A percentile compares a stretch with the other conserved stretches of the same genome.
These are phyloP conservation scores for Cucumis melo DNA, from an alignment of 306 rosid genomes.

Conservation along the genomic window DNA sequence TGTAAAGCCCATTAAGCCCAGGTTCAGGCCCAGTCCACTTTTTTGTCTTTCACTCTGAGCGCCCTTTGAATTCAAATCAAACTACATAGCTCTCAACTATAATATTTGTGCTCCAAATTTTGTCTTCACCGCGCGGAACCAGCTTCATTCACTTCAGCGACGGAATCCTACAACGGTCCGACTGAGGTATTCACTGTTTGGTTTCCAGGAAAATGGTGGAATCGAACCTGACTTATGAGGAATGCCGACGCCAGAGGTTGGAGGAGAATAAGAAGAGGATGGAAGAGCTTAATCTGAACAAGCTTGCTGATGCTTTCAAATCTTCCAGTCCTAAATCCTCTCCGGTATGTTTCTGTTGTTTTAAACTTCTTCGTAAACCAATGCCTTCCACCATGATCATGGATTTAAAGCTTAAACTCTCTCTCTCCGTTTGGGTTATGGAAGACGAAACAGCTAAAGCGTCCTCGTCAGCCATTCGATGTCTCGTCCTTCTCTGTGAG, in stretches of 20 bases:
- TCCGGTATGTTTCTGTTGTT: slow-evolving; percentile 14
- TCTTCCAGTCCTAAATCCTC: slow-evolving; percentile 22
- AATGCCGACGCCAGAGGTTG: slow-evolving; percentile 27
- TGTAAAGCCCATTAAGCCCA: no score
- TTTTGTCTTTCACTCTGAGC: background rate
- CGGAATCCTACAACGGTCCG: no score
- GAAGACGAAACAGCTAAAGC: slow-evolving; percentile 22
- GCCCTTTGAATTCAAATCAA: no score
- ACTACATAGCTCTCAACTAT: no score
- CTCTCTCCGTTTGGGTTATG: background rate
- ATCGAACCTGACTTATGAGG: slow-evolving; percentile 28
- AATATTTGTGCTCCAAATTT: no score
- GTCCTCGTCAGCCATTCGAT: slow-evolving; percentile 9
- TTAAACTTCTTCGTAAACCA: background rate
- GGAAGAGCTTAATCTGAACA: slow-evolving; percentile 38
- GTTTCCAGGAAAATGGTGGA: slow-evolving; percentile 19
- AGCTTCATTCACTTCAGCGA: no score
- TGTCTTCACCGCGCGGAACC: no score
- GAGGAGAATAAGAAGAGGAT: slow-evolving; percentile 38
- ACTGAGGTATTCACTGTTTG: background rate
- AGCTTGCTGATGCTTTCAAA: slow-evolving; percentile 24
- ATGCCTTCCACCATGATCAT: background rate
- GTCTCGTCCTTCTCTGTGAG: slow-evolving; percentile 17
- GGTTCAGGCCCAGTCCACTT: background rate
- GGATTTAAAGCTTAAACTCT: background rate